phyloP scores from a whole-genome alignment of 805 yeast species.

The Priceomyces castillae region DNA sequence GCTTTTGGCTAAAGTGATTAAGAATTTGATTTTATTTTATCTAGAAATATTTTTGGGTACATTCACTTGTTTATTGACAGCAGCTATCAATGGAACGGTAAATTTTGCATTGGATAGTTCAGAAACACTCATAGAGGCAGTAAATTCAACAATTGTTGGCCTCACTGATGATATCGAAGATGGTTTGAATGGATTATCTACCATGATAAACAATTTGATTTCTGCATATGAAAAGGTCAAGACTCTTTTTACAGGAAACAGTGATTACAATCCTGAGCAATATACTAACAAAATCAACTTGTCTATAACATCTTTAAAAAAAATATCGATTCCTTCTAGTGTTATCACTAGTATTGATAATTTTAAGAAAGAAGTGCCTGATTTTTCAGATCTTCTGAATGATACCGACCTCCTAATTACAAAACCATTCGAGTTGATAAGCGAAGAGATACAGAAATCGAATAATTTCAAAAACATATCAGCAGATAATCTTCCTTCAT shows the following conservation, averaged over 20 bases:
- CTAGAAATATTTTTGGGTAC: slow-evolving; percentile 82
- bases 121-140: slow-evolving; percentile 53
- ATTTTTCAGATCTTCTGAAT: slow-evolving; percentile 61
- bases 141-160: slow-evolving; percentile 56
- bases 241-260: slow-evolving; percentile 45
- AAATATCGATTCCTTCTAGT: slow-evolving; percentile 62
- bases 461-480: slow-evolving; percentile 16
- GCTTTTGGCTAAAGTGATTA: slow-evolving; percentile 53
- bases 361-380: slow-evolving; percentile 56
- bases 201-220: slow-evolving; percentile 54
- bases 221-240: slow-evolving; percentile 51
- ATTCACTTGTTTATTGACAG: slow-evolving; percentile 74
- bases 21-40: slow-evolving; percentile 58
- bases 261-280: slow-evolving; percentile 26
- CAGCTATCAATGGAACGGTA: slow-evolving; percentile 70
- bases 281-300: slow-evolving; percentile 50
- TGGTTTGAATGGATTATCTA: slow-evolving; percentile 61
- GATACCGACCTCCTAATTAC: slow-evolving; percentile 53
- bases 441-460: slow-evolving; percentile 33
- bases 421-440: slow-evolving; percentile 56
- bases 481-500: slow-evolving; percentile 4
- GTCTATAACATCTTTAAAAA: slow-evolving; percentile 52
- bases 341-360: slow-evolving; percentile 56
- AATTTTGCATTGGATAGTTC: slow-evolving; percentile 74
- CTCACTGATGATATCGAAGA: slow-evolving; percentile 62